A percentile compares a stretch with the other conserved stretches of the same genome.
Evolutionary conservation across 441 rosid genomes (phyloP).

Genomic region (Pelargonium myrrhifolium): DNA sequence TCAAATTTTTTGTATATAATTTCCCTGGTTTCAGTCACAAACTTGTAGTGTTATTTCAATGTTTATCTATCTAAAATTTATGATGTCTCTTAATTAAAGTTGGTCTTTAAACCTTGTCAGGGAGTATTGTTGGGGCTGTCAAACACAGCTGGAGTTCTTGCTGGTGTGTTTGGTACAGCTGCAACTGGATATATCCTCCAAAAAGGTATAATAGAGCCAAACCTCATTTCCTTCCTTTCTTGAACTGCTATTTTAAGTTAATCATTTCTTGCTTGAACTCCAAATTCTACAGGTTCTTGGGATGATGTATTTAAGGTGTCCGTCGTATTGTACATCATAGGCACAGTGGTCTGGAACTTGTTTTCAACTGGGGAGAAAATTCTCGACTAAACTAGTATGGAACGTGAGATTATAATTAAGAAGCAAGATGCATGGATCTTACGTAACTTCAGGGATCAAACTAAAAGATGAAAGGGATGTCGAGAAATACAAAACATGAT

Average conservation of each 20-base stretch:
- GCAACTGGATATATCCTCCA: slow-evolving; percentile 95
- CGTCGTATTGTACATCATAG: slow-evolving; percentile 65
- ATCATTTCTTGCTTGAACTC: slow-evolving; percentile 5
- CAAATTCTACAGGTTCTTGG: slow-evolving; percentile 70
- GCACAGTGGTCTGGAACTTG: slow-evolving; percentile 89
- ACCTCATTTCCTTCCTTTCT: neutral
- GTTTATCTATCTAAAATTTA: neutral
- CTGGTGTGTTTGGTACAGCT: slow-evolving; percentile 96
- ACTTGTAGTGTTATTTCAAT: neutral
- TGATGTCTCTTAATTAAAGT: slow-evolving; percentile 11
- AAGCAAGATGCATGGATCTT: neutral
- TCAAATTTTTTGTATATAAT: neutral
- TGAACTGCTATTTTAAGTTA: neutral
- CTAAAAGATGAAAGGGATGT: too few relatives aligned
- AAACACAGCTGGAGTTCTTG: slow-evolving; percentile 95
- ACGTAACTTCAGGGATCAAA: neutral
- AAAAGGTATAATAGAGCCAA: slow-evolving; percentile 45
- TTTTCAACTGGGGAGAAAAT: slow-evolving; percentile 89
- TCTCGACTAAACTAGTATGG: slow-evolving; percentile 46
- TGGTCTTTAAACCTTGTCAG: slow-evolving; percentile 34
- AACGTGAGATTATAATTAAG: neutral
- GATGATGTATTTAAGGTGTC: slow-evolving; percentile 93
- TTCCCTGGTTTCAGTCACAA: neutral
- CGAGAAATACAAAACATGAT: neutral
- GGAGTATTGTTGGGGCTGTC: slow-evolving; percentile 93